These are phyloP conservation scores for Hymenoscyphus infarciens DNA, from an alignment of 2,329 filamentous ascomycete genomes.

Conservation along the genomic window DNA sequence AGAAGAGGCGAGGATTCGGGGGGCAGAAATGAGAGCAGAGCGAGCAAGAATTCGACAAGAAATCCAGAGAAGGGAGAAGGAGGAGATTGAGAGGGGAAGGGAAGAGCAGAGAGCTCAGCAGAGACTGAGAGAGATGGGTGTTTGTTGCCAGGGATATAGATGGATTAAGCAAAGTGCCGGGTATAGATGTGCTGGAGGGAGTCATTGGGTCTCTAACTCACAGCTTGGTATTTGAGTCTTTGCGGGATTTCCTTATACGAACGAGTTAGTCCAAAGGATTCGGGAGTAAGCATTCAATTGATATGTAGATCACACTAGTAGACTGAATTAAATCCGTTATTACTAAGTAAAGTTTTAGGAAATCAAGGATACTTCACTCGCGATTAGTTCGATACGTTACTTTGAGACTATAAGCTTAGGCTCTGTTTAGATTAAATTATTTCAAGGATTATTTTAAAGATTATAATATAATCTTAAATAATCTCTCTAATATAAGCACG, in stretches of 20 bases:
- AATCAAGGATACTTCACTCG: no score
- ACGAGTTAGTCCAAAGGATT: not conserved
- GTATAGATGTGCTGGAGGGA: conserved; percentile 60
- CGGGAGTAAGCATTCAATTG: not conserved
- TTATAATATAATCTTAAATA: no score
- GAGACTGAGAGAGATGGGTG: conserved; percentile 51
- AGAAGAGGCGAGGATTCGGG: conserved; percentile 31
- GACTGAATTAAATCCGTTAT: no score
- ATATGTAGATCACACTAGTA: no score
- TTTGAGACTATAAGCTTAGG: no score
- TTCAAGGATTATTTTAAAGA: no score
- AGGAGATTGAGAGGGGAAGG: conserved; percentile 39
- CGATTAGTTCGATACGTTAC: no score
- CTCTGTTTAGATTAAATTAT: no score
- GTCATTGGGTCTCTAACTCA: conserved; percentile 50
- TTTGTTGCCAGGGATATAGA: conserved; percentile 52
- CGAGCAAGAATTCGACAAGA: conserved; percentile 32
- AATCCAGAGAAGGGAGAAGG: conserved; percentile 38
- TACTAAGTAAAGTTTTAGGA: no score
- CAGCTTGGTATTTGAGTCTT: conserved; percentile 25
- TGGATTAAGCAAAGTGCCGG: conserved; percentile 61
- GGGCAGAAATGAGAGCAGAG: conserved; percentile 33
- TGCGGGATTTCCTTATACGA: not conserved
- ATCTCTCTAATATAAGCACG: no score
- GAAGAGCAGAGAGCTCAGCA: conserved; percentile 41